These are phyloP conservation scores for Pouteria glomerata DNA, from an alignment of 148 eudicot species.

Conservation along the genomic window DNA sequence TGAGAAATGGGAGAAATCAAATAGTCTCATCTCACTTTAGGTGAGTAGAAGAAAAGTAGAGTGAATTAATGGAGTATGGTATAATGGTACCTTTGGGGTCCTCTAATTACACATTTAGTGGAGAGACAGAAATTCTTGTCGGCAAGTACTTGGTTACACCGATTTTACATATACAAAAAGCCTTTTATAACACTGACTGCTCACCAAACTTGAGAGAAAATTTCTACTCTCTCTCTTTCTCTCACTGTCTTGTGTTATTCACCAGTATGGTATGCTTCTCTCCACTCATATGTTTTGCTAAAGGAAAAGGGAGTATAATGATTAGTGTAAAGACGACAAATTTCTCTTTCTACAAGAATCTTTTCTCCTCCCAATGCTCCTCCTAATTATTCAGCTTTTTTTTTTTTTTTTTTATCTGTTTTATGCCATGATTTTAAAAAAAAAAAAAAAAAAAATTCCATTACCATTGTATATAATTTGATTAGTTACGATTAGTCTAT, in stretches of 20 bases:
- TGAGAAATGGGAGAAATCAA: not conserved
- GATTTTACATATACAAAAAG: constrained; percentile 19
- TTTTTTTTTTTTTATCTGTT: not conserved
- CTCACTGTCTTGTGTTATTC: not conserved
- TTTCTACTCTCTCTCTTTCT: not conserved
- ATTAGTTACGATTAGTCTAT: no score
- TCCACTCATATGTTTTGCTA: constrained; percentile 12
- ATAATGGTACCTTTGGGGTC: constrained; percentile 14
- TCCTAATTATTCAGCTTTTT: not conserved
- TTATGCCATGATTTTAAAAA: no score
- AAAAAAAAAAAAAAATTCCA: no score
- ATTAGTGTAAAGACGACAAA: constrained; percentile 22
- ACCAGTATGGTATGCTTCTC: not conserved
- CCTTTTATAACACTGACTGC: constrained; percentile 23
- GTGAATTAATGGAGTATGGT: not conserved
- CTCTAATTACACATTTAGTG: constrained; percentile 33
- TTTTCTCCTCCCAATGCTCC: constrained; percentile 14
- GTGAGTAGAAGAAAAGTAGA: constrained; percentile 17
- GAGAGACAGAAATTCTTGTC: constrained; percentile 48
- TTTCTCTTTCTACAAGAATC: constrained; percentile 23
- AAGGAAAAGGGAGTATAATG: constrained; percentile 16
- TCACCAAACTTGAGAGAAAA: constrained; percentile 23
- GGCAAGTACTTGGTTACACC: constrained; percentile 30
- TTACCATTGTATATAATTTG: no score
- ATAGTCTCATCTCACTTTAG: no score